Evolutionary conservation across 1,284 basidiomycete species (phyloP), one percentile per base, ranked within the genome.

Genomic region (Naganishia albida): DNA sequence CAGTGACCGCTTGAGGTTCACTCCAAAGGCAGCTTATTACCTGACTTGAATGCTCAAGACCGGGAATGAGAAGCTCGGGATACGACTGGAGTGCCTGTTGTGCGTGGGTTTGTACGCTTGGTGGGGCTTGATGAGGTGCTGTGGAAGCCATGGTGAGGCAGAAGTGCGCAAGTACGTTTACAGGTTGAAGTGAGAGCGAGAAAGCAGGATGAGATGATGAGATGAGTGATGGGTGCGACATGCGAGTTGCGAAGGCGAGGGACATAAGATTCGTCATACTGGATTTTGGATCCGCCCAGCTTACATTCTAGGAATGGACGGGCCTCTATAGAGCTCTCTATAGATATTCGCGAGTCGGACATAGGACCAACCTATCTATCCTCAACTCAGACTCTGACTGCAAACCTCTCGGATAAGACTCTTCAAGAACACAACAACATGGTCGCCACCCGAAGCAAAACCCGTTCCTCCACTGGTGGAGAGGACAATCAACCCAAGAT

Each of bases 381-480:
- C 34, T 34, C 34, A 34, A 6, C 34, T 10, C 34, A 34, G 34
- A 34, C 34, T 34, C 10, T 10, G 4, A 10, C 4, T 6, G 34
- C 34, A 6, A 4, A 34, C 10, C 34, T 6, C 10, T 46, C 55
- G 38, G 20, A 18, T 20, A 50, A 1, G 4, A 26, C 12, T 6
- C 25, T 40, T 30, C 25, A 13, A 7, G 46, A 26, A 38, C 42
- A 13, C 23, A 49, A 26, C 12, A 52, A 26, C 20, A 65, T 65
- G 64, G 56, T 62, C 39, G 57, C 64, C 18, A 65, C 64, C 12
- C 25, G 64, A 38, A 60, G 56, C n/a, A 60, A 52, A 48, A 53
- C 55, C 20, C 53, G 49, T 12, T 40, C 53, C 39, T 50, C 53
- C 30, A 56, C 54, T 39, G 53, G 49, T 50, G 26, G 42, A 13